Evolutionary conservation across 768 basidiomycete genomes (phyloP), one percentile per base, ranked within the genome.

Genomic region (Tulasnella sp.): DNA sequence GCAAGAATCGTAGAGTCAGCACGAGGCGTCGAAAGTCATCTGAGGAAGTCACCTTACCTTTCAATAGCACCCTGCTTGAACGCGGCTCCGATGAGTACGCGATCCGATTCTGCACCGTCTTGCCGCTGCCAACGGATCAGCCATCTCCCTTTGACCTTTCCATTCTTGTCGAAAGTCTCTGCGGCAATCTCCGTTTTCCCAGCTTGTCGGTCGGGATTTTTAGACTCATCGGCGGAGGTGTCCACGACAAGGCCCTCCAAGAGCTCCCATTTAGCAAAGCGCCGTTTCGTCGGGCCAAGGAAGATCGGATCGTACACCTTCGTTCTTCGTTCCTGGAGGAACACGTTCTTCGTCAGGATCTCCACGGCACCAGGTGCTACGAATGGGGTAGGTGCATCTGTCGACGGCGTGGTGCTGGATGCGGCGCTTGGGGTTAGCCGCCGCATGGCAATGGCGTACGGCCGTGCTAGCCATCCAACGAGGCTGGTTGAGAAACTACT

Each of bases 181-280:
- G 94, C 93, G 1, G 94, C 86, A 0, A 93, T 93, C 83, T 94
- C 93, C 79, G 93, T 89, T 76, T 83, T 80, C 3, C 89, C 90
- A 0, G 42, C 72, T 37, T 69, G n/a, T 19, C 74, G 52, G 77
- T 70, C 15, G 34, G 38, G 14, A 78, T 77, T 74, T 76, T 74
- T 70, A 76, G 78, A 36, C 71, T 78, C 39, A 71, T 80, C 73
- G 77, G 37, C n/a, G 71, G 76, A 0, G 25, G 68, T 70, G n/a
- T 70, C 85, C 0, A 91, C 83, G 70, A 85, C 82, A 38, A 93
- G 84, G 80, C 83, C 58, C 85, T 78, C 82, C 31, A 90, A 89
- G 34, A 94, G 87, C 81, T 93, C 91, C 93, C 92, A 94, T 78
- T 89, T 93, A 15, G 93, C 91, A 79, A 94, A 91, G 1, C 90